Conservation (phyloP, 306 rosid genomes). For the Dryas alaskensis region DNA sequence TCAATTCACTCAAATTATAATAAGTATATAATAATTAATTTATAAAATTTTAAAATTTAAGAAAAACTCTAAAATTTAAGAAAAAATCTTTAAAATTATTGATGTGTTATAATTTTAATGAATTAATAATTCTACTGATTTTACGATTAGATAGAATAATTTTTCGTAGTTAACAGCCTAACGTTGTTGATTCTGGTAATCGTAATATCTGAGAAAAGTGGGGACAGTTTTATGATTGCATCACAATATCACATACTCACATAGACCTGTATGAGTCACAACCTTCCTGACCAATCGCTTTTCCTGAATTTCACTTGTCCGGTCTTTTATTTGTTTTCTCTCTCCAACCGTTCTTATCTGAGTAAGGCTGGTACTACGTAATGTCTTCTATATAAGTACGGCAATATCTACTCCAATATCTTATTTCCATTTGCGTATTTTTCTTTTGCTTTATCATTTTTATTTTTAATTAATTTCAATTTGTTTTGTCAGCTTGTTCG, state of each 20-base stretch:
- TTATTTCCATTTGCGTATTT: neutral
- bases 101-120: too few relatives aligned
- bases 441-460: neutral
- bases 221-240: too few relatives aligned
- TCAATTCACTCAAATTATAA: too few relatives aligned
- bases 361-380: constrained; percentile 75
- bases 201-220: too few relatives aligned
- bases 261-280: constrained; percentile 15
- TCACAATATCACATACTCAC: neutral
- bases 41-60: too few relatives aligned
- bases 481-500: constrained; percentile 43
- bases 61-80: too few relatives aligned
- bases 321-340: constrained; percentile 6
- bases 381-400: constrained; percentile 69
- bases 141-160: too few relatives aligned
- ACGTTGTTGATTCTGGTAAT: too few relatives aligned
- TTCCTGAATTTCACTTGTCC: neutral
- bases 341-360: constrained; percentile 71
- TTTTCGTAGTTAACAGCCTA: too few relatives aligned
- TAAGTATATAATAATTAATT: too few relatives aligned
- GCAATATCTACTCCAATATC: constrained; percentile 31
- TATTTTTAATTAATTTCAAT: neutral
- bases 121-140: too few relatives aligned
- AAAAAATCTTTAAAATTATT: too few relatives aligned
- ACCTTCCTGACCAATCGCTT: constrained; percentile 23